phyloP scores from a whole-genome alignment of 495 filamentous ascomycete species.

The Penicillium ucsense region DNA sequence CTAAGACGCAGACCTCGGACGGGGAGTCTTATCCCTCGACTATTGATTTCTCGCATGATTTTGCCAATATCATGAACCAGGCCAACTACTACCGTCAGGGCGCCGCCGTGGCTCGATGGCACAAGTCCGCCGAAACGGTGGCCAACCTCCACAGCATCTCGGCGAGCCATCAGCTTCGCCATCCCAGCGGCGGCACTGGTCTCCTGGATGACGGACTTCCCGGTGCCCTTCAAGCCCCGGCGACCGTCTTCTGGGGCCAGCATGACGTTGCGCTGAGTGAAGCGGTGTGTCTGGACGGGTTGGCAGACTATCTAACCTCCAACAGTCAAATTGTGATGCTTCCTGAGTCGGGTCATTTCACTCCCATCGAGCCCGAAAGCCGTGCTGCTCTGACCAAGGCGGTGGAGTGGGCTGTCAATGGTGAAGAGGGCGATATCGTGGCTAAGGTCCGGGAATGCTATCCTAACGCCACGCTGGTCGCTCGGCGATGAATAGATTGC shows the following conservation, averaged over 20 bases:
- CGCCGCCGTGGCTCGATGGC: conserved; percentile 28
- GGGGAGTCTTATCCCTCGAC: conserved; percentile 25
- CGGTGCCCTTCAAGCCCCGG: conserved; percentile 35
- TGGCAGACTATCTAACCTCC: conserved; percentile 29
- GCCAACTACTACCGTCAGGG: conserved; percentile 42
- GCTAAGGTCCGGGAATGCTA: conserved; percentile 19
- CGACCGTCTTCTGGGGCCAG: conserved; percentile 46
- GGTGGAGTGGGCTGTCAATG: conserved; percentile 29
- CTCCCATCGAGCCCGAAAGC: conserved; percentile 33
- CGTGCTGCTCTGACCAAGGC: conserved; percentile 21
- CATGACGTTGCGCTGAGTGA: conserved; percentile 31
- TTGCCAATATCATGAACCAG: conserved; percentile 32
- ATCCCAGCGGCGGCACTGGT: conserved; percentile 27
- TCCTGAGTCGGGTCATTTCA: conserved; percentile 32
- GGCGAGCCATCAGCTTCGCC: conserved; percentile 12
- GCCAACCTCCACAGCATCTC: conserved; percentile 32
- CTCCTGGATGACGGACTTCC: conserved; percentile 37
- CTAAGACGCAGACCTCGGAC: conserved; percentile 19
- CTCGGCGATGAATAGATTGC: conserved; percentile 17
- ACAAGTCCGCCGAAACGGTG: conserved; percentile 39
- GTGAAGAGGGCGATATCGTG: conserved; percentile 28
- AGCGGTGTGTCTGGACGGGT: conserved; percentile 33
- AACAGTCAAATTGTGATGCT: conserved; percentile 34
- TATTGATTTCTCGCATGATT: conserved; percentile 14
- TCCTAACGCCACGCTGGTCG: conserved; percentile 21